Conservation (phyloP, 2,329 filamentous ascomycete genomes). For the Ophiocordyceps sinensis region DNA sequence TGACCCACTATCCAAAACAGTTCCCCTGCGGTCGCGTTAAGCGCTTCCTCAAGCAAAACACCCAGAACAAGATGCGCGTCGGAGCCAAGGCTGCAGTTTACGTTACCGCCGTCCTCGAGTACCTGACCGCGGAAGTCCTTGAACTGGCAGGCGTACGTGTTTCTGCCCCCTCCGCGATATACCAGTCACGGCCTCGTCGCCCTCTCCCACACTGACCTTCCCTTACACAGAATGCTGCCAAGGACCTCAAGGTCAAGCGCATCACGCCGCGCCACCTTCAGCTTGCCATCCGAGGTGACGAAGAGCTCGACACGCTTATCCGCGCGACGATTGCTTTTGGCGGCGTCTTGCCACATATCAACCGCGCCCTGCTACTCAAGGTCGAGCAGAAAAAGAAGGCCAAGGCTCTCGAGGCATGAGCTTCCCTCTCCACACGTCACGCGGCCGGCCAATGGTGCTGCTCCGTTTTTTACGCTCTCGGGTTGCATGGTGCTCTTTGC, state of each 20-base stretch:
- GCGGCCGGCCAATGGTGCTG: background rate
- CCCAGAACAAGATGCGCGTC: conserved; percentile 99
- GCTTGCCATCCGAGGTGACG: conserved; percentile 94
- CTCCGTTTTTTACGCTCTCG: background rate
- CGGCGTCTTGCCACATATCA: conserved; percentile 97
- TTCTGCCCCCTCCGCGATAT: background rate
- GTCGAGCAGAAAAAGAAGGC: conserved; percentile 95
- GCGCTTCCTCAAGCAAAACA: conserved; percentile 98
- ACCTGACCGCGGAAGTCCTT: conserved; percentile 93
- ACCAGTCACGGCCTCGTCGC: conserved; percentile 1
- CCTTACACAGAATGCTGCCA: conserved; percentile 65
- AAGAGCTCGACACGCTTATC: conserved; percentile 95
- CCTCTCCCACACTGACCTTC: conserved; percentile 6
- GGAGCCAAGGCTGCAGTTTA: conserved; percentile 98
- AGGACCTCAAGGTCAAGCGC: conserved; percentile 99
- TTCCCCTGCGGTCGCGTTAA: conserved; percentile 99
- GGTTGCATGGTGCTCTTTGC: background rate
- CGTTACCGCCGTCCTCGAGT: conserved; percentile 94
- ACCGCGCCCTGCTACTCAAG: conserved; percentile 88
- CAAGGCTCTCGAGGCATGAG: conserved; percentile 32
- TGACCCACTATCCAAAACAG: conserved; percentile 31
- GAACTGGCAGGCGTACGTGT: conserved; percentile 76
- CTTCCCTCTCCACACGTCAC: background rate
- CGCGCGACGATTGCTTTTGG: conserved; percentile 96
- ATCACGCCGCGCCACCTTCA: conserved; percentile 97